Conservation (phyloP, 305 asterid genomes). For the Striga hermonthica region DNA sequence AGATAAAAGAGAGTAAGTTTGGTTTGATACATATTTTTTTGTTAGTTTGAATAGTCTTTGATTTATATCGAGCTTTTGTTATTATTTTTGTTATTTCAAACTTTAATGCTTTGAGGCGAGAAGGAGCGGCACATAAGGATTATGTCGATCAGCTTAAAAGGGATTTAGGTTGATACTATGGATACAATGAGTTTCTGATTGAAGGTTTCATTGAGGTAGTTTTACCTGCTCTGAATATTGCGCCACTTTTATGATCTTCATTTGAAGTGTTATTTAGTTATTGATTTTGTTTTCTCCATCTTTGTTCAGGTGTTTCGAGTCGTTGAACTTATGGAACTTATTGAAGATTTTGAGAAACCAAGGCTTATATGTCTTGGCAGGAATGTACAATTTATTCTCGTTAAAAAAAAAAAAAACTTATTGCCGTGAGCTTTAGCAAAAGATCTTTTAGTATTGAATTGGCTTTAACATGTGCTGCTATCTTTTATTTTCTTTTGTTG, state of each 20-base stretch:
- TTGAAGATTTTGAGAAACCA: conserved; percentile 94
- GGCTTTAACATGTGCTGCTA: too few species aligned
- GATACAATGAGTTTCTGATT: conserved; percentile 77
- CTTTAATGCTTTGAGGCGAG: conserved; percentile 69
- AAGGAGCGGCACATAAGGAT: conserved; percentile 67
- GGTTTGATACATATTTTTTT: background rate
- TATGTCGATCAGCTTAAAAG: conserved; percentile 66
- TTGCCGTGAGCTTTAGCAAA: conserved; percentile 8
- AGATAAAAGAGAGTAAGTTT: conserved; percentile 82
- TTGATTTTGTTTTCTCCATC: conserved; percentile 5
- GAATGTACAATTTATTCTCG: conserved; percentile 45
- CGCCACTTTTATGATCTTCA: background rate
- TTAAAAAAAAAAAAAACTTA: background rate
- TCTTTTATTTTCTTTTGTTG: too few species aligned
- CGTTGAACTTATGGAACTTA: conserved; percentile 88
- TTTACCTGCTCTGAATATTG: conserved; percentile 26
- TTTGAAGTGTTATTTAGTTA: conserved; percentile 22
- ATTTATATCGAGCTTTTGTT: conserved; percentile 24
- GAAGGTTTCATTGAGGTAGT: conserved; percentile 81
- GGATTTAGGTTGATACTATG: conserved; percentile 74
- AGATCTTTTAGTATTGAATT: background rate
- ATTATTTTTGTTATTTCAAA: conserved; percentile 65
- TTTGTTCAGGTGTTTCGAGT: conserved; percentile 70
- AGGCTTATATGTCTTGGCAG: conserved; percentile 82
- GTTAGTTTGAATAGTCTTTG: conserved; percentile 4